Conservation (phyloP, 176 grass and related monocot species). For the Musa schizocarpa region DNA sequence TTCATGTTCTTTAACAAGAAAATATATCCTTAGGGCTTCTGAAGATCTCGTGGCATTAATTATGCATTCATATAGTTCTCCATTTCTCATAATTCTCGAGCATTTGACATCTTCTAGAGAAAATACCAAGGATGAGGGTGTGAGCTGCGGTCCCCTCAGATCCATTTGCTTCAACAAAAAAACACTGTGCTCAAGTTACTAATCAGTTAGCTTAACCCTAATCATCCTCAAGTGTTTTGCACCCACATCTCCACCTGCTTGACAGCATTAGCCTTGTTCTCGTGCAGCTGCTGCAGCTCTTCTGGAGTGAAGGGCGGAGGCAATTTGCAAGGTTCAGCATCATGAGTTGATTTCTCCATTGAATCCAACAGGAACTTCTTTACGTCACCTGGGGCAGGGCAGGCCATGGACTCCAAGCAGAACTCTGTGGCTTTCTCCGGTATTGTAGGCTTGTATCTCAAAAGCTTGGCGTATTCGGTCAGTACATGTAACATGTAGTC, state of each 20-base stretch:
- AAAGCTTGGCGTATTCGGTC: constrained; percentile 47
- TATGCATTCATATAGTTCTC: not conserved
- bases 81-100: not conserved
- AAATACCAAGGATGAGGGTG: not conserved
- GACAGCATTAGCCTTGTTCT: constrained; percentile 14
- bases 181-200: too few species aligned
- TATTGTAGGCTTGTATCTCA: constrained; percentile 61
- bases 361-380: constrained; percentile 60
- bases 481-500: constrained; percentile 93
- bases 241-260: constrained; percentile 13
- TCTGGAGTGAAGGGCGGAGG: constrained; percentile 39
- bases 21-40: not conserved
- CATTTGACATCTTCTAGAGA: not conserved
- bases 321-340: constrained; percentile 41
- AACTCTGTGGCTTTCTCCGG: constrained; percentile 60
- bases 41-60: not conserved
- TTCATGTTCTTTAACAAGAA: not conserved
- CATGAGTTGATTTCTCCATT: constrained; percentile 39
- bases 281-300: constrained; percentile 22
- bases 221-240: not conserved
- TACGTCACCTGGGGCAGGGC: not conserved
- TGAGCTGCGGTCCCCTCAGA: not conserved
- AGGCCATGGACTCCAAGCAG: constrained; percentile 56
- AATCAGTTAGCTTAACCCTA: not conserved
- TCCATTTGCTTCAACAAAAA: not conserved